A percentile compares a stretch with the other conserved stretches of the same genome.
These are phyloP conservation scores for Phoma sp. DNA, from an alignment of 2,329 filamentous ascomycete species.

Conservation along the genomic window DNA sequence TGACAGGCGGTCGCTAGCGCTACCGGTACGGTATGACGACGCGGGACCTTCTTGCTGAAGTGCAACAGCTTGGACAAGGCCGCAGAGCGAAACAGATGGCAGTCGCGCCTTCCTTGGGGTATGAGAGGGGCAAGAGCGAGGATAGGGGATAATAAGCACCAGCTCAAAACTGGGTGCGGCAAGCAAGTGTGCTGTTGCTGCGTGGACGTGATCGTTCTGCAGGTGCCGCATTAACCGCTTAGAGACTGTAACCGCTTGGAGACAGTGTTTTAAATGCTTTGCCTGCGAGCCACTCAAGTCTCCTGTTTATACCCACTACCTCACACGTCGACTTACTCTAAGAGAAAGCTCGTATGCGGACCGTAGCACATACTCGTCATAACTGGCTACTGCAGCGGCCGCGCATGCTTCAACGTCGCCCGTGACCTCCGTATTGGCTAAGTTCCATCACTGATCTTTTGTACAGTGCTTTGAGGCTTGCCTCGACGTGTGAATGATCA, in stretches of 20 bases:
- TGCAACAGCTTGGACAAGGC: no score
- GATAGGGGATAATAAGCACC: not conserved
- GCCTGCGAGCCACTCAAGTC: slow-evolving; percentile 1
- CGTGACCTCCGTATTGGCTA: slow-evolving; percentile 4
- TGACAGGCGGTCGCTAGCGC: slow-evolving; percentile 17
- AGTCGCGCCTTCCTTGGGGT: slow-evolving; percentile 2
- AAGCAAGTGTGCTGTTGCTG: slow-evolving; percentile 1
- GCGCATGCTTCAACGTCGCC: slow-evolving; percentile 4
- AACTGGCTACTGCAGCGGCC: slow-evolving; percentile 2
- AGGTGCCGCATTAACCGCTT: slow-evolving; percentile 14
- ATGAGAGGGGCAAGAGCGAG: not conserved
- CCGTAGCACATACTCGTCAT: not conserved
- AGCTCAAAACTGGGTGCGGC: not conserved
- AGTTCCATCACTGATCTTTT: slow-evolving; percentile 1
- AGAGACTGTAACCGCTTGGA: slow-evolving; percentile 13
- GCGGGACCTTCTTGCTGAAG: slow-evolving; percentile 15
- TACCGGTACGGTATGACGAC: slow-evolving; percentile 1
- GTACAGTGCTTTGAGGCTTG: not conserved
- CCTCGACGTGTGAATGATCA: not conserved
- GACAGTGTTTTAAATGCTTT: slow-evolving; percentile 7
- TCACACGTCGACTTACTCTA: not conserved
- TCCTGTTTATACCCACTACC: not conserved
- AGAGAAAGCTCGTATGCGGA: not conserved
- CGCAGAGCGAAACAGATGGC: not conserved
- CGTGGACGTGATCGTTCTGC: slow-evolving; percentile 13